phyloP scores from a whole-genome alignment of 768 basidiomycete genomes.

The Paxillus ammoniavirescens region DNA sequence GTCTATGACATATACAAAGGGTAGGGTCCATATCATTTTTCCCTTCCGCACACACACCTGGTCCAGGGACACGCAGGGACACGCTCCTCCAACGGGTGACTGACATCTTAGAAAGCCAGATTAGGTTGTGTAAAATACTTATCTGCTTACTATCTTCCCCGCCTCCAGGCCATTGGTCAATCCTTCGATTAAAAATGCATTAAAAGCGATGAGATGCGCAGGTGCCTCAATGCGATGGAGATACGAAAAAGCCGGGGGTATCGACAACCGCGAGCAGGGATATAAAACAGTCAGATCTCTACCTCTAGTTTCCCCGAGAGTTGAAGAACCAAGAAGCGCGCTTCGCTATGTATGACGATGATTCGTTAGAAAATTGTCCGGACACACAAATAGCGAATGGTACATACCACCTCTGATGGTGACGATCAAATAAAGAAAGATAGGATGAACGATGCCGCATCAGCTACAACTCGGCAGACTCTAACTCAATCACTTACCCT shows the following conservation, averaged over 20 bases:
- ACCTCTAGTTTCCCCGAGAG: constrained; percentile 54
- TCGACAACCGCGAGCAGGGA: constrained; percentile 11
- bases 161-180: constrained; percentile 1
- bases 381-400: constrained; percentile 10
- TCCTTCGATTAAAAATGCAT: constrained; percentile 17
- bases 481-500: constrained; percentile 44
- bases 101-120: constrained; percentile 15
- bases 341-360: constrained; percentile 54
- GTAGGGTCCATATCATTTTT: constrained; percentile 23
- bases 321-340: constrained; percentile 95
- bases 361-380: constrained; percentile 29
- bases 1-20: constrained; percentile 21
- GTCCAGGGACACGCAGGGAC: constrained; percentile 20
- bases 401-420: constrained; percentile 35
- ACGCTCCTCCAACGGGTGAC: not conserved
- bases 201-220: constrained; percentile 28
- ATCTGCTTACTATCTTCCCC: constrained; percentile 7
- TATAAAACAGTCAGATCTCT: constrained; percentile 5
- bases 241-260: constrained; percentile 12
- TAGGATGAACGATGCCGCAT: constrained; percentile 8
- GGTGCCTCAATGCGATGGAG: constrained; percentile 20
- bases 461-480: constrained; percentile 9
- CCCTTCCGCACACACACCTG: constrained; percentile 22
- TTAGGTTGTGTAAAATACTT: constrained; percentile 25
- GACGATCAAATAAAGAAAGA: constrained; percentile 16